phyloP scores from a whole-genome alignment of 345 rosid species.

The Acer yangbiense region DNA sequence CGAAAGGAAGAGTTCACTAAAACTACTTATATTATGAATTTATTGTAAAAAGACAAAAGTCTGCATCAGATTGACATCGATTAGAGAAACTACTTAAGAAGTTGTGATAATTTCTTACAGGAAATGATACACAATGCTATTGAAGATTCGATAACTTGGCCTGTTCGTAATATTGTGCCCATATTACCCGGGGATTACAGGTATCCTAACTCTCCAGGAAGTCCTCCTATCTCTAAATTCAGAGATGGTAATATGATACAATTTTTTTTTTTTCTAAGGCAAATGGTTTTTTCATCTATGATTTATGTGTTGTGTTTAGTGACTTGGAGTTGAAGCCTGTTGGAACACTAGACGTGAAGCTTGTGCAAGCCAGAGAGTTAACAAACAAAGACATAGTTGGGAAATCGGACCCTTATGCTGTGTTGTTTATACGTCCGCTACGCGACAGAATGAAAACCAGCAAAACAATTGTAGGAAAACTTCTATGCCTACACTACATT shows the following conservation, averaged over 20 bases:
- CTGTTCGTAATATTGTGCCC: constrained; percentile 73
- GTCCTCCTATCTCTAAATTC: neutral
- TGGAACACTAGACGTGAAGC: constrained; percentile 88
- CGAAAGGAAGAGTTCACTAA: neutral
- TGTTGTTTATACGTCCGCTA: constrained; percentile 75
- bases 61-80: too few relatives aligned
- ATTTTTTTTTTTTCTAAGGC: neutral
- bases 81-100: too few relatives aligned
- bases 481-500: neutral
- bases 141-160: constrained; percentile 95
- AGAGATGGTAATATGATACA: neutral
- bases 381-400: constrained; percentile 85
- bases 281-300: neutral
- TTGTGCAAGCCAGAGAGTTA: constrained; percentile 84
- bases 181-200: constrained; percentile 95
- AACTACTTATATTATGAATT: too few relatives aligned
- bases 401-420: constrained; percentile 91
- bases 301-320: constrained; percentile 34
- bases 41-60: too few relatives aligned
- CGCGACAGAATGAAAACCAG: constrained; percentile 70
- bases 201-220: constrained; percentile 33
- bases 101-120: constrained; percentile 33
- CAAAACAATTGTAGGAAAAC: constrained; percentile 65
- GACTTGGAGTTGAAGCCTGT: constrained; percentile 83
- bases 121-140: constrained; percentile 80